Evolutionary conservation across 345 rosid species (phyloP).

Genomic region (Linum usitatissimum): DNA sequence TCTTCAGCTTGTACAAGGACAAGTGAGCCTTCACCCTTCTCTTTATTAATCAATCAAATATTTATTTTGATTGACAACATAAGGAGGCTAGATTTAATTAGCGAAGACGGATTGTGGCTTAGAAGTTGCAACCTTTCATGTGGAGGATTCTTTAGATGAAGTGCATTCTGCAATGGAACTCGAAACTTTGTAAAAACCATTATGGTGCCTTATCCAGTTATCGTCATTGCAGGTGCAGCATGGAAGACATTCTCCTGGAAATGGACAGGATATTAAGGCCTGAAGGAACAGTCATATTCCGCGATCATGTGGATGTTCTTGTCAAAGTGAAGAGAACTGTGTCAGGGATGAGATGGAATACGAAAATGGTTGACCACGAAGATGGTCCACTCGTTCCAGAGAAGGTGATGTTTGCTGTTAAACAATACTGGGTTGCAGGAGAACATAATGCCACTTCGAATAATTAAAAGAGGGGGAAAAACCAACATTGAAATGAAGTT

Average conservation of each 20-base stretch:
- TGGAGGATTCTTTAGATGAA: too few relatives aligned
- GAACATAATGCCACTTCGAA: conserved; percentile 18
- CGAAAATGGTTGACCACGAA: conserved; percentile 26
- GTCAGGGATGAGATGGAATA: conserved; percentile 25
- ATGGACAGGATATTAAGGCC: conserved; percentile 27
- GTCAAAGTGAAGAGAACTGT: conserved; percentile 17
- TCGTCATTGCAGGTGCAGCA: conserved; percentile 12
- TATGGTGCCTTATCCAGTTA: not conserved
- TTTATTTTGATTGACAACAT: not conserved
- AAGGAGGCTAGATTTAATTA: too few relatives aligned
- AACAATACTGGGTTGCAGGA: conserved; percentile 25
- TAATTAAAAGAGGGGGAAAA: conserved; percentile 1
- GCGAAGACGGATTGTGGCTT: too few relatives aligned
- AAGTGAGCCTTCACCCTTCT: conserved; percentile 16
- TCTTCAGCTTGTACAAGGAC: conserved; percentile 25
- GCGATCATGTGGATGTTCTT: conserved; percentile 18
- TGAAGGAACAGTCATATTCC: conserved; percentile 26
- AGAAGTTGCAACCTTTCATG: too few relatives aligned
- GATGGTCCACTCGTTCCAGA: conserved; percentile 23
- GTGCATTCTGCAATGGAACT: too few relatives aligned
- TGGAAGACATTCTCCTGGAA: conserved; percentile 27
- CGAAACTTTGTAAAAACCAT: too few relatives aligned
- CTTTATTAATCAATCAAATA: not conserved
- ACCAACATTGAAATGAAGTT: not conserved
- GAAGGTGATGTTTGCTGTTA: conserved; percentile 24